phyloP scores from a whole-genome alignment of 768 basidiomycete species.

The Chalciporus pseudorubinellus region DNA sequence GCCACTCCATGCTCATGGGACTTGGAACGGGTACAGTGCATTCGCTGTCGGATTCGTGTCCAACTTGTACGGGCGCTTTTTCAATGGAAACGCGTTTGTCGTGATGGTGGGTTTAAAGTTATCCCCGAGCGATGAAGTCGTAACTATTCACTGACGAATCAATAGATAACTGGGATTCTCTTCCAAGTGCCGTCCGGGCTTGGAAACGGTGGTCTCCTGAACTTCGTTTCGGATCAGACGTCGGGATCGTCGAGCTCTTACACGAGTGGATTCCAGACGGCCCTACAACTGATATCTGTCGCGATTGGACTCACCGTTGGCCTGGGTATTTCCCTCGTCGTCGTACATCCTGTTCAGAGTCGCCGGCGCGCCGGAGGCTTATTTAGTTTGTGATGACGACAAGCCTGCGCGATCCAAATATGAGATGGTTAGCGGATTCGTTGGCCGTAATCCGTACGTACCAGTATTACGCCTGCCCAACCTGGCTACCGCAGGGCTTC shows the following conservation, averaged over 20 bases:
- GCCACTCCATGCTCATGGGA: not conserved
- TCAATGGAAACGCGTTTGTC: conserved; percentile 73
- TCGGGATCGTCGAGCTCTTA: conserved; percentile 55
- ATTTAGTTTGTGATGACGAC: conserved; percentile 50
- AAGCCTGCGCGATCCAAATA: no score
- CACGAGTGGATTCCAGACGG: conserved; percentile 69
- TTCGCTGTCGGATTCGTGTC: conserved; percentile 80
- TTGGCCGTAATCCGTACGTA: no score
- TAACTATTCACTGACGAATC: not conserved
- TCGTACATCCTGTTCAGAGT: conserved; percentile 64
- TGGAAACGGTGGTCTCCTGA: conserved; percentile 74
- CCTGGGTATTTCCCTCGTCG: conserved; percentile 63
- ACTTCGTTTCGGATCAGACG: conserved; percentile 57
- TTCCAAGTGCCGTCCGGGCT: conserved; percentile 86
- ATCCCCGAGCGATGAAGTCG: not conserved
- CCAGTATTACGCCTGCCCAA: no score
- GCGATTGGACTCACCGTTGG: conserved; percentile 81
- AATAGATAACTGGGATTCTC: conserved; percentile 69
- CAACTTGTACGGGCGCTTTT: conserved; percentile 74
- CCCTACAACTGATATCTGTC: conserved; percentile 73
- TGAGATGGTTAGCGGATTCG: not conserved
- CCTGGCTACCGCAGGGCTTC: no score
- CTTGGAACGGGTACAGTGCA: conserved; percentile 39
- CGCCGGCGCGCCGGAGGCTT: conserved; percentile 55
- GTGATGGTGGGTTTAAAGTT: conserved; percentile 70